Conservation (phyloP, 2,329 filamentous ascomycete genomes). For the Pyrenophora teres region DNA sequence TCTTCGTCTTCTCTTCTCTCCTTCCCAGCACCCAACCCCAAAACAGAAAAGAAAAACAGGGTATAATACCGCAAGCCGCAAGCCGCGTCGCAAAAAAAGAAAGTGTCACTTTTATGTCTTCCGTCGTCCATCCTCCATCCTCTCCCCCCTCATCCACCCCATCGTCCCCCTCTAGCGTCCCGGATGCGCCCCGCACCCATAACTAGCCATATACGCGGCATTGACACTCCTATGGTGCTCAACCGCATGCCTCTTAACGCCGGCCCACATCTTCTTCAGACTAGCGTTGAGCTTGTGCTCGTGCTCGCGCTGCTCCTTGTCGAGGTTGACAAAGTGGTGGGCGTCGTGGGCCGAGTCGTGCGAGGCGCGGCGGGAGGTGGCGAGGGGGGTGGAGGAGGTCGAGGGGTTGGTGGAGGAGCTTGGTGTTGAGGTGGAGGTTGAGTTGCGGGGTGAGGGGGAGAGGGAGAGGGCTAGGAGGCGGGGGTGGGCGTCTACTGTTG, state of each 20-base stretch:
- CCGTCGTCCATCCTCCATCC: too few species aligned
- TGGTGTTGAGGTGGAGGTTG: slow-evolving; percentile 2
- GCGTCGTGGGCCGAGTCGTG: slow-evolving; percentile 30
- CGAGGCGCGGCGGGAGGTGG: slow-evolving; percentile 22
- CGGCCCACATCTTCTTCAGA: slow-evolving; percentile 38
- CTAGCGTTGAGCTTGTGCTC: slow-evolving; percentile 25
- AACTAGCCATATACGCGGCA: slow-evolving; percentile 32
- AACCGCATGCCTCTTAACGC: slow-evolving; percentile 31
- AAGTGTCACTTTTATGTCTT: too few species aligned
- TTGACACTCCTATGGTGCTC: slow-evolving; percentile 41
- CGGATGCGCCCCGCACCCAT: slow-evolving; percentile 18
- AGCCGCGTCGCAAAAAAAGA: too few species aligned
- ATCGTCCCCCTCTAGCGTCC: not conserved
- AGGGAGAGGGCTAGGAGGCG: slow-evolving; percentile 27
- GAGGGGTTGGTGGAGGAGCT: too few species aligned
- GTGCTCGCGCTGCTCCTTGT: slow-evolving; percentile 19
- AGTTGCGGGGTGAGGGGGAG: slow-evolving; percentile 5
- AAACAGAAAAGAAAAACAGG: too few species aligned
- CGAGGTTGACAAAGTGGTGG: slow-evolving; percentile 22
- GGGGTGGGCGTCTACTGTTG: slow-evolving; percentile 27
- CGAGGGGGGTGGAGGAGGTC: slow-evolving; percentile 8
- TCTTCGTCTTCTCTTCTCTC: too few species aligned
- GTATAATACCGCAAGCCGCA: too few species aligned
- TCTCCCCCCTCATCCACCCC: too few species aligned
- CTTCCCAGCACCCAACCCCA: too few species aligned